phyloP scores from a whole-genome alignment of 345 rosid species.

The Stellera chamaejasme region DNA sequence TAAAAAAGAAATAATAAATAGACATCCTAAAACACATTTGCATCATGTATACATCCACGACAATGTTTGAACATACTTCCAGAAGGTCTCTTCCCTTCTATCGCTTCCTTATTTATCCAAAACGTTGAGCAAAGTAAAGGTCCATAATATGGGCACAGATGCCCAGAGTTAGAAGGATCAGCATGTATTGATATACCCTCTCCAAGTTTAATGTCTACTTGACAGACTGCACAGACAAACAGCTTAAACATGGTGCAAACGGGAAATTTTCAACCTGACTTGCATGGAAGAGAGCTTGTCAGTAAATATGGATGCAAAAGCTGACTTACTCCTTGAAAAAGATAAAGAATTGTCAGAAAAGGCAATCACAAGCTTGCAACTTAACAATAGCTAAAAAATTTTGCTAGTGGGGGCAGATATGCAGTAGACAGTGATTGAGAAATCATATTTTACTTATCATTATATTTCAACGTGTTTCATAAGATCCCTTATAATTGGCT shows the following conservation, averaged over 20 bases:
- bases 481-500: too few species aligned
- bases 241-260: conserved; percentile 86
- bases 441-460: too few species aligned
- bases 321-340: not conserved
- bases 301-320: conserved; percentile 4
- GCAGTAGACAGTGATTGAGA: too few species aligned
- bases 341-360: too few species aligned
- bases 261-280: conserved; percentile 77
- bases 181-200: conserved; percentile 84
- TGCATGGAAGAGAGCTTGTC: conserved; percentile 23
- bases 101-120: conserved; percentile 84
- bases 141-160: conserved; percentile 88
- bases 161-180: conserved; percentile 45
- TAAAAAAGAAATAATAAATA: too few species aligned
- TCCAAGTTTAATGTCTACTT: conserved; percentile 84
- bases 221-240: conserved; percentile 90
- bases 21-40: too few species aligned
- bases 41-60: too few species aligned
- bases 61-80: too few species aligned
- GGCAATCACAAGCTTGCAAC: too few species aligned
- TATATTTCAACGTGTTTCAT: too few species aligned
- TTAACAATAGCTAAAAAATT: too few species aligned
- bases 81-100: conserved; percentile 1
- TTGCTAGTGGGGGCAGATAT: too few species aligned
- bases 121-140: conserved; percentile 89